Conservation (phyloP, 805 yeast species). For the Zygoascus ofunaensis region DNA sequence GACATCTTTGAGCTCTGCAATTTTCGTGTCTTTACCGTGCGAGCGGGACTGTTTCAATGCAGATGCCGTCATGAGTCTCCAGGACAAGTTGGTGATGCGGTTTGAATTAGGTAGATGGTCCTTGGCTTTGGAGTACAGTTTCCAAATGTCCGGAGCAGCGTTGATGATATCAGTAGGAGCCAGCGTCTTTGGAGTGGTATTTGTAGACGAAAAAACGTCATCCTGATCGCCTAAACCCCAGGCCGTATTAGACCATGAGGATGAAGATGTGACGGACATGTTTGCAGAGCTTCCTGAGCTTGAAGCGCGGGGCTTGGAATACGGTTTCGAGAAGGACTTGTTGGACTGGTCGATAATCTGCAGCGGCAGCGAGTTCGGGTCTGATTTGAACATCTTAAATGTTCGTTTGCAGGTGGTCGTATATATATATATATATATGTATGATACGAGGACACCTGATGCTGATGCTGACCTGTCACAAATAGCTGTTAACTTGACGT, state of each 20-base stretch:
- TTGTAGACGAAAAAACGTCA: neutral
- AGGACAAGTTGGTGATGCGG: constrained; percentile 75
- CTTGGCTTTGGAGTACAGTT: constrained; percentile 69
- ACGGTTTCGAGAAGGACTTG: neutral
- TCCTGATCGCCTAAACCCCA: neutral
- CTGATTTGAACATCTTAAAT: neutral
- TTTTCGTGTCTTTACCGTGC: neutral
- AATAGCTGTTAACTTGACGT: too few species aligned
- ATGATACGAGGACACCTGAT: too few species aligned
- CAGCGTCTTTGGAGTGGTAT: neutral
- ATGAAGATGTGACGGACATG: neutral
- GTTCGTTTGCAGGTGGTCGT: neutral
- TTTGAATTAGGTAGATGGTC: constrained; percentile 64
- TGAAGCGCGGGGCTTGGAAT: neutral
- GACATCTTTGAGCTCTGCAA: neutral
- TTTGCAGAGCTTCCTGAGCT: neutral
- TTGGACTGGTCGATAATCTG: neutral
- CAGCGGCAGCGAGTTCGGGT: neutral
- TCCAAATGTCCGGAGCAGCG: constrained; percentile 47
- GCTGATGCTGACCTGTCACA: too few species aligned
- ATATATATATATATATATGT: too few species aligned
- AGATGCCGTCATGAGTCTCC: constrained; percentile 61
- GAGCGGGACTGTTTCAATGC: neutral
- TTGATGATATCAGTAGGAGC: neutral
- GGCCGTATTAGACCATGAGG: constrained; percentile 12